Evolutionary conservation across 257 asterid genomes (phyloP).

Genomic region (Sherardia arvensis): DNA sequence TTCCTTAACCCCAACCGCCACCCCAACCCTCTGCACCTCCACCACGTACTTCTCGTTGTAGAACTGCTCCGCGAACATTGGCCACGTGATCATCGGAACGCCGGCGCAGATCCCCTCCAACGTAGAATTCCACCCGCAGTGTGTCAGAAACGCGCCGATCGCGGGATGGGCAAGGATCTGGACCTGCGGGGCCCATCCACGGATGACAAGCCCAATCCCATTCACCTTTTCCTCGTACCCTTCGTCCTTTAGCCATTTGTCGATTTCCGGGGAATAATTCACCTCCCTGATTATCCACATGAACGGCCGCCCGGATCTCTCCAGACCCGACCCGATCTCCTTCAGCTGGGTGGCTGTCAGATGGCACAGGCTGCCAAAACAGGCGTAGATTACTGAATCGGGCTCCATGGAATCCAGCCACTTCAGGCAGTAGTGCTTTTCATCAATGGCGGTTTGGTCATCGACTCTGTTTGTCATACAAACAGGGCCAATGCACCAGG

Average conservation of each 20-base stretch:
- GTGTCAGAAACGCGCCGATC: constrained; percentile 31
- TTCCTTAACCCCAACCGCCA: constrained; percentile 20
- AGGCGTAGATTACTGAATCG: constrained; percentile 27
- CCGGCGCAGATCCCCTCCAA: constrained; percentile 28
- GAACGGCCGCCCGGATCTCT: constrained; percentile 22
- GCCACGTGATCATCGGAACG: constrained; percentile 36
- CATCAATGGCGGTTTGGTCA: constrained; percentile 17
- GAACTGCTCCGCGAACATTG: constrained; percentile 34
- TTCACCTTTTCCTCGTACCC: constrained; percentile 22
- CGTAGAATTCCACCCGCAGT: constrained; percentile 48
- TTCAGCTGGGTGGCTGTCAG: constrained; percentile 23
- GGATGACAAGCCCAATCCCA: constrained; percentile 24
- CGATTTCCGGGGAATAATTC: constrained; percentile 14
- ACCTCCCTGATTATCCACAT: constrained; percentile 30
- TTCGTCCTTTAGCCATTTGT: constrained; percentile 20
- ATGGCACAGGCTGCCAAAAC: constrained; percentile 37
- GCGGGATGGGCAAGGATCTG: constrained; percentile 33
- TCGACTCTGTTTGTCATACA: constrained; percentile 13
- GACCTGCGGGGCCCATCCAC: constrained; percentile 45
- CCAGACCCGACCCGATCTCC: constrained; percentile 39
- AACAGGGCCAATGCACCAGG: constrained; percentile 54
- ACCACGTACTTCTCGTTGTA: constrained; percentile 25
- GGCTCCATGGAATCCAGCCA: constrained; percentile 33
- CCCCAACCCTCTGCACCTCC: constrained; percentile 24
- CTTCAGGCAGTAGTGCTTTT: constrained; percentile 11